These are phyloP conservation scores for Quillaja saponaria DNA, from an alignment of 306 rosid genomes.

Conservation along the genomic window DNA sequence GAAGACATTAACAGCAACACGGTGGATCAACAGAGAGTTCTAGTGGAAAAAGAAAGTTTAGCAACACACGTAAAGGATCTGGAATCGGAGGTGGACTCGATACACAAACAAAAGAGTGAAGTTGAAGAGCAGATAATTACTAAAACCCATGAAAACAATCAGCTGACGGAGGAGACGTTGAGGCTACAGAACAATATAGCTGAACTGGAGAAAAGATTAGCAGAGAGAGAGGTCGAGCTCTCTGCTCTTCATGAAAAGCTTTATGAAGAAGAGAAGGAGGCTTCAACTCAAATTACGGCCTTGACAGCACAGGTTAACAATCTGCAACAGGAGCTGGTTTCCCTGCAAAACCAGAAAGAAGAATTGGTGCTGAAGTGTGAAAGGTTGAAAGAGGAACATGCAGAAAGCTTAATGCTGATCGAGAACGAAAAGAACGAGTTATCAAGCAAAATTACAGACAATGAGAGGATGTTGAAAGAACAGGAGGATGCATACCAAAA, in stretches of 20 bases:
- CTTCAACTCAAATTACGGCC: slow-evolving; percentile 49
- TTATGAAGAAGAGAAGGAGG: slow-evolving; percentile 47
- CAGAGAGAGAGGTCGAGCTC: slow-evolving; percentile 45
- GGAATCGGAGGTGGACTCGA: slow-evolving; percentile 49
- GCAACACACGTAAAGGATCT: slow-evolving; percentile 39
- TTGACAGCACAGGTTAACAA: slow-evolving; percentile 46
- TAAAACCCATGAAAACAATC: slow-evolving; percentile 37
- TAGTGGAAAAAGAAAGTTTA: slow-evolving; percentile 56
- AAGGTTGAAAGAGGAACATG: slow-evolving; percentile 52
- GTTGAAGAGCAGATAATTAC: slow-evolving; percentile 50
- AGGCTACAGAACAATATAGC: slow-evolving; percentile 31
- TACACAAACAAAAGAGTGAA: slow-evolving; percentile 41
- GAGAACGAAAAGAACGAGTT: slow-evolving; percentile 61
- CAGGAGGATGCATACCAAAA: slow-evolving; percentile 54
- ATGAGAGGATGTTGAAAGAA: slow-evolving; percentile 54
- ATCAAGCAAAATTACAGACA: slow-evolving; percentile 37
- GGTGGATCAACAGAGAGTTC: slow-evolving; percentile 46
- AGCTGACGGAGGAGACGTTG: slow-evolving; percentile 43
- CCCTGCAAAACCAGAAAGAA: slow-evolving; percentile 53
- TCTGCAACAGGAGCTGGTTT: slow-evolving; percentile 60
- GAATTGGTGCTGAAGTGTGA: slow-evolving; percentile 51
- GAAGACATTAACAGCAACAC: slow-evolving; percentile 57
- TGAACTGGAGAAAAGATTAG: slow-evolving; percentile 39
- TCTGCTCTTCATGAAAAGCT: slow-evolving; percentile 50
- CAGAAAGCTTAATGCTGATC: slow-evolving; percentile 39